Evolutionary conservation across 2,329 filamentous ascomycete genomes (phyloP).

Genomic region (Gyromitra esculenta): DNA sequence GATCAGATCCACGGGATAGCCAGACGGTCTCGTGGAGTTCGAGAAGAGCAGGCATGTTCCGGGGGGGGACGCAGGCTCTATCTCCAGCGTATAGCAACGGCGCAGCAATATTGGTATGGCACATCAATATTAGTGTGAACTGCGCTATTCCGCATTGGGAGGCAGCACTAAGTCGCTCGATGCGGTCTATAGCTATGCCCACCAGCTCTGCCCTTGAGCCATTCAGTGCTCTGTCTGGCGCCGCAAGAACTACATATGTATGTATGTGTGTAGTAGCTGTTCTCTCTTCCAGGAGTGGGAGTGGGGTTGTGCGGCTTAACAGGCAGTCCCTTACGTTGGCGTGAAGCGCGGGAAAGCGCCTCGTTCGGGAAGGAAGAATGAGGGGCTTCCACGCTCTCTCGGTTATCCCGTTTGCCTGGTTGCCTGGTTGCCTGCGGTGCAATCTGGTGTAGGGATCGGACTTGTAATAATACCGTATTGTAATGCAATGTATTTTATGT

Average conservation of each 20-base stretch:
- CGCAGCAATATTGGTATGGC: conserved; percentile 2
- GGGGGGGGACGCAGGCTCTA: conserved; percentile 15
- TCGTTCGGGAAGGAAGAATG: conserved; percentile 12
- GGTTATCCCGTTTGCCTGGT: not conserved
- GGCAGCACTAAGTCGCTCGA: conserved; percentile 29
- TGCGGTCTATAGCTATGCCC: too few relatives aligned
- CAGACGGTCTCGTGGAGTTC: conserved; percentile 13
- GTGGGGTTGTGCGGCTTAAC: conserved; percentile 7
- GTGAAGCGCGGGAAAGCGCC: conserved; percentile 22
- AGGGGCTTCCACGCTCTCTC: not conserved
- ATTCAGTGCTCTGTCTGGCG: too few relatives aligned
- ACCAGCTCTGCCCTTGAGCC: too few relatives aligned
- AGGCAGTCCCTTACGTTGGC: conserved; percentile 7
- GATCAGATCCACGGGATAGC: conserved; percentile 26
- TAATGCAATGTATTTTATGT: too few relatives aligned
- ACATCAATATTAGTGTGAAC: conserved; percentile 39
- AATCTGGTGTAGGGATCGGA: not conserved
- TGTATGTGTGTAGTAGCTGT: not conserved
- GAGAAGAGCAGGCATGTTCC: conserved; percentile 5
- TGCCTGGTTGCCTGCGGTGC: not conserved
- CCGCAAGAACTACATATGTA: too few relatives aligned
- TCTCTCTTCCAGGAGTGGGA: not conserved
- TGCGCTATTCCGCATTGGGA: conserved; percentile 16
- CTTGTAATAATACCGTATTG: too few relatives aligned
- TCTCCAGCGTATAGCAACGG: conserved; percentile 38